A percentile compares a stretch with the other conserved stretches of the same genome.
Conservation (phyloP, 2,329 filamentous ascomycete genomes). For the Bipolaris cookei region DNA sequence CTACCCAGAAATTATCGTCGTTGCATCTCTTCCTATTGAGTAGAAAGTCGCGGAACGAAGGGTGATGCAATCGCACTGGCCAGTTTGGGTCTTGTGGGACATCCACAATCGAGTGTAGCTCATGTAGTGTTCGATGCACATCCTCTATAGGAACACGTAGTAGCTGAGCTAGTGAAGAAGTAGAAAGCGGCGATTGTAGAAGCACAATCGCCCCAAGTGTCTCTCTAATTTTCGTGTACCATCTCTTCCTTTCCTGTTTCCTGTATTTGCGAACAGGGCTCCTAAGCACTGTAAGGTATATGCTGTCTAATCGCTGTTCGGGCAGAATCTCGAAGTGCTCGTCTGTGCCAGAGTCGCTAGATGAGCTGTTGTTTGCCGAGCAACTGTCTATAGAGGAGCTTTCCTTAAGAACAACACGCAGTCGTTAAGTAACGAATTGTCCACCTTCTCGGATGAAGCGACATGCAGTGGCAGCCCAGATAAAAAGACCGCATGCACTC, state of each 20-base stretch:
- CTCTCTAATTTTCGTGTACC: not conserved
- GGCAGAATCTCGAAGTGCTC: too few species aligned
- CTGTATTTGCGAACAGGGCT: not conserved
- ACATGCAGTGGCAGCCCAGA: conserved; percentile 21
- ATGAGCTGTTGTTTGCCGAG: not conserved
- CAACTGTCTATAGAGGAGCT: too few species aligned
- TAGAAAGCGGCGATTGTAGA: conserved; percentile 6
- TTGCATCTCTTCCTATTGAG: not conserved
- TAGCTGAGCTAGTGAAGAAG: not conserved
- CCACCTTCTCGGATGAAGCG: conserved; percentile 23
- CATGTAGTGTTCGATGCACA: not conserved
- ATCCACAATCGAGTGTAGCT: too few species aligned
- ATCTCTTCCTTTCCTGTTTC: not conserved
- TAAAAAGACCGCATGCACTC: not conserved
- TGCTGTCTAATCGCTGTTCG: too few species aligned
- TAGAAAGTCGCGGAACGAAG: not conserved
- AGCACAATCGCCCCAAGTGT: conserved; percentile 4
- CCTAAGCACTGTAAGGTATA: not conserved
- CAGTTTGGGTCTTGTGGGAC: too few species aligned
- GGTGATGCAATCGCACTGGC: too few species aligned
- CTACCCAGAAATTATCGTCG: not conserved
- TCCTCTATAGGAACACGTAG: not conserved
- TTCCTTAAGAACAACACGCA: too few species aligned
- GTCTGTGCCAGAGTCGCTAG: too few species aligned
- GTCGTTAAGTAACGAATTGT: not conserved